Evolutionary conservation across 164 flowering plant genomes (phyloP).

Genomic region (Pachysandra terminalis): DNA sequence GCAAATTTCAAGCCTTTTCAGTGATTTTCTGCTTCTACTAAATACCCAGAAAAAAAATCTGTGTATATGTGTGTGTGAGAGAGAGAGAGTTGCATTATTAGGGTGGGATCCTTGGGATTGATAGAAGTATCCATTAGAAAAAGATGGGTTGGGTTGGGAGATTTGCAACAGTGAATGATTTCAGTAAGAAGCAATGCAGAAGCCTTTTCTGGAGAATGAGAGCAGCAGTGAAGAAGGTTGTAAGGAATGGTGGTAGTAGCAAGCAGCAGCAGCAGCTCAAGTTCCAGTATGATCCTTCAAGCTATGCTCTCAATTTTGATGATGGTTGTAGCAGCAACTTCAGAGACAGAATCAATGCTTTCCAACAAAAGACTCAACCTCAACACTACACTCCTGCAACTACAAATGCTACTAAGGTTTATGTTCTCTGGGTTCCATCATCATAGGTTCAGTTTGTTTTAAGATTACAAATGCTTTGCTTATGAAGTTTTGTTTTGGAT

Average conservation of each 20-base stretch:
- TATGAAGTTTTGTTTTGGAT: background rate
- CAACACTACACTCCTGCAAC: conserved; percentile 7
- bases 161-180: conserved; percentile 31
- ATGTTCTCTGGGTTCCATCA: conserved; percentile 29
- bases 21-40: background rate
- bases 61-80: too few relatives aligned
- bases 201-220: conserved; percentile 55
- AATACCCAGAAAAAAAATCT: too few relatives aligned
- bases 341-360: conserved; percentile 10
- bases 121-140: too few relatives aligned
- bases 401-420: conserved; percentile 22
- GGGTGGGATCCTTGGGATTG: too few relatives aligned
- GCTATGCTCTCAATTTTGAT: conserved; percentile 83
- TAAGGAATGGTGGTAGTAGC: conserved; percentile 33
- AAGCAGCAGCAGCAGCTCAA: conserved; percentile 32
- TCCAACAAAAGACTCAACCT: conserved; percentile 9
- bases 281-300: conserved; percentile 78
- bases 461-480: background rate
- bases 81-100: too few relatives aligned
- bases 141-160: conserved; percentile 31
- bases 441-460: background rate
- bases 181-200: conserved; percentile 47
- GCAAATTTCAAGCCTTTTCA: background rate
- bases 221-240: conserved; percentile 51
- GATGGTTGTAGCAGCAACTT: conserved; percentile 40